phyloP scores from a whole-genome alignment of 1,139 yeast genomes.

The Hansenula anomala region DNA sequence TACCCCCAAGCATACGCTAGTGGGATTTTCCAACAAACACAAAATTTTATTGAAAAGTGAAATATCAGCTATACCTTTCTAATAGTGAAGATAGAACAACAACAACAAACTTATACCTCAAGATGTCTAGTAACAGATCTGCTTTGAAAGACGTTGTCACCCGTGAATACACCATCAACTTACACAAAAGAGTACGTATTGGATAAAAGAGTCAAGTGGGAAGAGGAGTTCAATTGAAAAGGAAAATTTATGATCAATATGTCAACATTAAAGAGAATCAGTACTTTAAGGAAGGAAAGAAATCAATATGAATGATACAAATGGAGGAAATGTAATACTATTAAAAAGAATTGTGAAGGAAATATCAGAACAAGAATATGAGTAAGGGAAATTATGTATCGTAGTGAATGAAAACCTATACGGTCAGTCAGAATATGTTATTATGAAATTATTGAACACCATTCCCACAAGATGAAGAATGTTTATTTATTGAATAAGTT shows the following conservation, averaged over 20 bases:
- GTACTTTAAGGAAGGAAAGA: too few relatives aligned
- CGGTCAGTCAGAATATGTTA: too few relatives aligned
- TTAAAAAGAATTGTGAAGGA: too few relatives aligned
- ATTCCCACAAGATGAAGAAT: background rate
- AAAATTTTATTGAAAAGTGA: conserved; percentile 7
- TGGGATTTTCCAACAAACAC: conserved; percentile 2
- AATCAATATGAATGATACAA: too few relatives aligned
- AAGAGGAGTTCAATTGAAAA: background rate
- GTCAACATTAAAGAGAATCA: too few relatives aligned
- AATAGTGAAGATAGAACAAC: conserved; percentile 1
- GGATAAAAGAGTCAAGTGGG: background rate
- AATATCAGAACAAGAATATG: too few relatives aligned
- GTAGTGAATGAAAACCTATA: too few relatives aligned
- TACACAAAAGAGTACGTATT: conserved; percentile 94
- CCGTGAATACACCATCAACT: conserved; percentile 99
- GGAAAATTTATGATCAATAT: too few relatives aligned
- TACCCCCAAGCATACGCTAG: conserved; percentile 3
- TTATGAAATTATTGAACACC: too few relatives aligned
- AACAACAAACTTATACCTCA: conserved; percentile 1
- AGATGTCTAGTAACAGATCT: conserved; percentile 58
- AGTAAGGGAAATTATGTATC: too few relatives aligned
- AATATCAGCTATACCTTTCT: conserved; percentile 7
- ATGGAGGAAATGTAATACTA: too few relatives aligned
- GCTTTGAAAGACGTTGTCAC: conserved; percentile 99
- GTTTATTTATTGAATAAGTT: background rate